Conservation (phyloP, 1,284 basidiomycete genomes). For the Porogramme epimiltina region DNA sequence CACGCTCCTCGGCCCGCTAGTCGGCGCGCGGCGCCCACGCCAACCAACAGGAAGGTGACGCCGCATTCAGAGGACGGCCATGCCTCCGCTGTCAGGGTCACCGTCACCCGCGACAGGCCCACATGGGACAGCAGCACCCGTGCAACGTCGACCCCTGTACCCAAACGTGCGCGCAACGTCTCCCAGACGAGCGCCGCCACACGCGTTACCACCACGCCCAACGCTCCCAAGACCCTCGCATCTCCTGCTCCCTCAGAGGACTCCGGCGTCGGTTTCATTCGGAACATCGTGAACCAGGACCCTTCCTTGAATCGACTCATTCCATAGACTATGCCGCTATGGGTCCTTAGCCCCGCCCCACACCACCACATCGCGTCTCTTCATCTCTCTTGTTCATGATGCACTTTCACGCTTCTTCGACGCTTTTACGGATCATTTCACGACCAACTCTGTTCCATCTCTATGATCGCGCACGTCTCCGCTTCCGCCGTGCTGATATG, state of each 20-base stretch:
- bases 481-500: conserved; percentile 30
- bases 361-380: conserved; percentile 4
- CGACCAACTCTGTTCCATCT: conserved; percentile 30
- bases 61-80: conserved; percentile 58
- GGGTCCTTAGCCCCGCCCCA: conserved; percentile 3
- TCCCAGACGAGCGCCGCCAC: conserved; percentile 68
- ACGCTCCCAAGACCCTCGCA: conserved; percentile 52
- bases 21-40: conserved; percentile 57
- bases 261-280: conserved; percentile 79
- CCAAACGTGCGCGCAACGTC: conserved; percentile 63
- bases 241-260: conserved; percentile 84
- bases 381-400: conserved; percentile 16
- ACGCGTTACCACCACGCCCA: conserved; percentile 32
- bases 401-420: conserved; percentile 21
- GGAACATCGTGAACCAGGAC: conserved; percentile 74
- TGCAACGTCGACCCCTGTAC: conserved; percentile 37
- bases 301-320: conserved; percentile 55
- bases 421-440: conserved; percentile 26
- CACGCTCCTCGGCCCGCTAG: conserved; percentile 57
- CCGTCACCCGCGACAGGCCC: conserved; percentile 58
- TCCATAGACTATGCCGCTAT: conserved; percentile 25
- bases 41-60: conserved; percentile 47
- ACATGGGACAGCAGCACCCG: conserved; percentile 69
- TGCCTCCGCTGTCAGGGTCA: conserved; percentile 57
- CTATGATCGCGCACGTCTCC: conserved; percentile 22